A percentile compares a stretch with the other conserved stretches of the same genome.
phyloP scores from a whole-genome alignment of 495 filamentous ascomycete species.

The Aspergillus haitiensis region DNA sequence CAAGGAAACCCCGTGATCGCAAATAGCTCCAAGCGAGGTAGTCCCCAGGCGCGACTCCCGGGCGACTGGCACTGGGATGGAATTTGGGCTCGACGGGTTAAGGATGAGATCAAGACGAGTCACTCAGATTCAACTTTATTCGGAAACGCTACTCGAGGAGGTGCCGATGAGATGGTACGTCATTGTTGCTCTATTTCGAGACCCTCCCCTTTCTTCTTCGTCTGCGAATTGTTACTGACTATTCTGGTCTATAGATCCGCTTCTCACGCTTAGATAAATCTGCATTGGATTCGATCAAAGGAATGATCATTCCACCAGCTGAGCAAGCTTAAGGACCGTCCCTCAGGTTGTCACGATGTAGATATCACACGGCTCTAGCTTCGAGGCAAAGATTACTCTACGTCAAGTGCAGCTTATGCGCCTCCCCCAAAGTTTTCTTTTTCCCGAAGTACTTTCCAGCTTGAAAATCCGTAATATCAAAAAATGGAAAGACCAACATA shows the following conservation, averaged over 20 bases:
- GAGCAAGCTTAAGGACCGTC: constrained; percentile 34
- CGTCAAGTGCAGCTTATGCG: too few species aligned
- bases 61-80: constrained; percentile 96
- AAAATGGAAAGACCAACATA: too few species aligned
- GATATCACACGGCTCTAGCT: too few species aligned
- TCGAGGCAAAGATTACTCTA: too few species aligned
- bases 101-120: constrained; percentile 72
- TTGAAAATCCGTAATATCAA: too few species aligned
- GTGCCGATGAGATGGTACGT: constrained; percentile 67
- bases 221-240: neutral
- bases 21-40: constrained; percentile 31
- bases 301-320: constrained; percentile 57
- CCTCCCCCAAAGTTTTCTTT: too few species aligned
- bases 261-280: constrained; percentile 65
- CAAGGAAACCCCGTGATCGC: constrained; percentile 11
- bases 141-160: constrained; percentile 56
- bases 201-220: too few species aligned
- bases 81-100: constrained; percentile 84
- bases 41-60: constrained; percentile 55
- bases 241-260: constrained; percentile 54
- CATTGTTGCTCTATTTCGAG: neutral
- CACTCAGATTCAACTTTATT: constrained; percentile 74
- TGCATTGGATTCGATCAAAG: constrained; percentile 58
- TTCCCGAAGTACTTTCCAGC: too few species aligned
- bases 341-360: too few species aligned